These are phyloP conservation scores for Termitomyces heimii DNA, from an alignment of 768 basidiomycete genomes.

Conservation along the genomic window DNA sequence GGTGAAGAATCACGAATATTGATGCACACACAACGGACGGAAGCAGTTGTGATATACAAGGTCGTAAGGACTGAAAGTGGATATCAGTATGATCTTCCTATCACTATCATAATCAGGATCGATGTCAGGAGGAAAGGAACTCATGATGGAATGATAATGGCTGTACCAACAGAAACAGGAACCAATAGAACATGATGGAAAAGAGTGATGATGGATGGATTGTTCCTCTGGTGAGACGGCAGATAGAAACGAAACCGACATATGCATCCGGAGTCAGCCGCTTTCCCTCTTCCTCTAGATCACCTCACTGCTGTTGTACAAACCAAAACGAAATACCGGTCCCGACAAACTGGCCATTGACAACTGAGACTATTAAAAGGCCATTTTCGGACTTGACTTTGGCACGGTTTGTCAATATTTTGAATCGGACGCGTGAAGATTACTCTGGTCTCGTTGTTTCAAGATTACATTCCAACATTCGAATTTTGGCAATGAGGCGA, in stretches of 20 bases:
- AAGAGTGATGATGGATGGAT: neutral
- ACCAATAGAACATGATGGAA: neutral
- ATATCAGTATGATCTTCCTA: neutral
- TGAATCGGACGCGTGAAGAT: neutral
- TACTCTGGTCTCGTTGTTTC: neutral
- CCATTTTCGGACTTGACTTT: neutral
- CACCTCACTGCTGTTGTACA: neutral
- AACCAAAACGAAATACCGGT: neutral
- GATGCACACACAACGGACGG: neutral
- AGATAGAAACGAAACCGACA: neutral
- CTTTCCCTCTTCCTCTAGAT: neutral
- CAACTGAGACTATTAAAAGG: neutral
- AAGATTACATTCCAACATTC: neutral
- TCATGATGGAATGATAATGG: neutral
- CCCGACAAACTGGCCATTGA: neutral
- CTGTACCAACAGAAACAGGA: neutral
- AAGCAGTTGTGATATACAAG: neutral
- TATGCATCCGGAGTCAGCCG: neutral
- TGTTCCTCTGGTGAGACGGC: neutral
- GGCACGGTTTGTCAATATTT: neutral
- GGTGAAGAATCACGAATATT: neutral
- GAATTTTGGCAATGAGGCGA: neutral
- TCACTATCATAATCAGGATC: neutral
- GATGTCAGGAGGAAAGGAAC: neutral
- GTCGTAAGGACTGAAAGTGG: neutral